Evolutionary conservation across 805 yeast species (phyloP), one percentile per base, ranked within the genome.

Genomic region (Teunomyces barrocoloradensis): DNA sequence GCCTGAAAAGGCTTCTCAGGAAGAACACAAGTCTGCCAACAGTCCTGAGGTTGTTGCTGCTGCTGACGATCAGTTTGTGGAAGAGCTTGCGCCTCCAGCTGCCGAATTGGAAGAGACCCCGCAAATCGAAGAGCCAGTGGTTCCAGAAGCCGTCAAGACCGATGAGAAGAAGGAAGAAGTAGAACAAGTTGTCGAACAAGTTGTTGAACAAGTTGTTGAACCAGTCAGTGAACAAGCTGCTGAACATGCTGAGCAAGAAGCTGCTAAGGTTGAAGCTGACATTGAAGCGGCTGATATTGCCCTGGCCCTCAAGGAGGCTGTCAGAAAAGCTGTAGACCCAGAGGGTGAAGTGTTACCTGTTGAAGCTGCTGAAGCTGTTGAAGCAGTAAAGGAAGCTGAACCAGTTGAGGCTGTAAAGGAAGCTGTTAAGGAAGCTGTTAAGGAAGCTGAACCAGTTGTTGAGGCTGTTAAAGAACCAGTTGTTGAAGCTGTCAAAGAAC

Each of bases 91-190:
- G n/a, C 53, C 53, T 37, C 54, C 52, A 29, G 55, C 53, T 17
- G 57, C 38, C 10, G 55, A 47, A 13, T 18, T 51, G 25, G 54
- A 49, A 43, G 54, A 42, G 37, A 51, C 53, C n/a, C 29, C 30
- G 3, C 23, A 42, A 23, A 39, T n/a, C 12, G 54, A 44, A 20
- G 42, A 46, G 25, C 32, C 27, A 13, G 37, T 29, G 13, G 41
- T 30, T 29, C 48, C 36, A 36, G 45, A 40, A 12, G 43, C 43
- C 17, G 34, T 28, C 9, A 21, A 21, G 13, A 27, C 44, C 3
- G 42, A 32, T 3, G 34, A 43, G 1, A 52, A 46, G 27, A 49
- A 50, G 32, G 25, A 29, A 33, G 43, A 29, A 34, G 34, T 20
- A 33, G 50, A 17, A 12, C 33, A 32, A 21, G 51, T 48, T 15